Percentiles rank a stretch among this genome's conserved stretches.
Evolutionary conservation across 106 monocot species (phyloP).

Genomic region (Dactylorhiza incarnata): DNA sequence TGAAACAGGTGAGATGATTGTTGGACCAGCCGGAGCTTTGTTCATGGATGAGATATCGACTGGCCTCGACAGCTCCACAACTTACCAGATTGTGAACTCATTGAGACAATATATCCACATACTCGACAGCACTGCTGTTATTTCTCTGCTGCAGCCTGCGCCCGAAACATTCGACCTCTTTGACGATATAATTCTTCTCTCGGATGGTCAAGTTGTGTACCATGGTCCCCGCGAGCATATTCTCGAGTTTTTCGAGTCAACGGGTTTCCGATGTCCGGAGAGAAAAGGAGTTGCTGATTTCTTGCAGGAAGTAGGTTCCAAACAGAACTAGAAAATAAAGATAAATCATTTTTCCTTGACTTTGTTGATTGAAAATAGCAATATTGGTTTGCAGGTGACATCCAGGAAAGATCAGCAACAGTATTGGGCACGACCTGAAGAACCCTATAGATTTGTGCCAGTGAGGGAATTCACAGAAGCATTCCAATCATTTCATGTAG

Average conservation of each 20-base stretch:
- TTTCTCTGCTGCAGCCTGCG: constrained; percentile 18
- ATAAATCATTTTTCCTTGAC: not conserved
- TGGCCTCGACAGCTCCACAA: constrained; percentile 26
- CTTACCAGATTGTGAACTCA: constrained; percentile 21
- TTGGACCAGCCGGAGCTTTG: constrained; percentile 21
- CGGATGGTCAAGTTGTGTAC: constrained; percentile 21
- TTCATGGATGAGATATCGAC: constrained; percentile 34
- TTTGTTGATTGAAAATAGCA: not conserved
- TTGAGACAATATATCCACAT: constrained; percentile 16
- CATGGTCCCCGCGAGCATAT: constrained; percentile 12
- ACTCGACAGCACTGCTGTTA: constrained; percentile 7
- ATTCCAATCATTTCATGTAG: constrained; percentile 6
- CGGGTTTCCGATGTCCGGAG: constrained; percentile 26
- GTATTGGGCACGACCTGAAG: constrained; percentile 25
- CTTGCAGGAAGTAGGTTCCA: constrained; percentile 22
- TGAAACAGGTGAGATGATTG: constrained; percentile 26
- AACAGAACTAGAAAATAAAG: not conserved
- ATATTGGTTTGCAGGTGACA: not conserved
- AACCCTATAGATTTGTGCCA: constrained; percentile 34
- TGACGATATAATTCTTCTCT: constrained; percentile 25
- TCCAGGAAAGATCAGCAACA: constrained; percentile 27
- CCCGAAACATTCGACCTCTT: constrained; percentile 25
- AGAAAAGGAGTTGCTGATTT: constrained; percentile 30
- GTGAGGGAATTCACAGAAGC: constrained; percentile 40
- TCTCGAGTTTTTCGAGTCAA: constrained; percentile 8